phyloP scores from a whole-genome alignment of 495 filamentous ascomycete genomes.

The Cercophora samala region DNA sequence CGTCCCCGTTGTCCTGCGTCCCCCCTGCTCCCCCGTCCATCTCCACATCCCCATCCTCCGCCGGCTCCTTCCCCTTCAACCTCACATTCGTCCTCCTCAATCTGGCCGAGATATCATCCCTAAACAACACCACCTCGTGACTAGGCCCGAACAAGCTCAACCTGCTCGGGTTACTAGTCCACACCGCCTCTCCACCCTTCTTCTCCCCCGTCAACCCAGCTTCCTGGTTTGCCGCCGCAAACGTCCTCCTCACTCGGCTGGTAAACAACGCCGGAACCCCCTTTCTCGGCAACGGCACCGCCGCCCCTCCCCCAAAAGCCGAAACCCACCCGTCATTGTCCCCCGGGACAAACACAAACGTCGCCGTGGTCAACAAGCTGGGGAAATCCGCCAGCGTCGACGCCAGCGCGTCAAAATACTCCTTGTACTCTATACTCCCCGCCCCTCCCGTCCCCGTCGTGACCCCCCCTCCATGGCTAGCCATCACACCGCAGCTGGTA shows the following conservation, averaged over 20 bases:
- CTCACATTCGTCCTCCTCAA: slow-evolving; percentile 70
- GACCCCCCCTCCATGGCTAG: slow-evolving; percentile 36
- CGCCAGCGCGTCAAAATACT: slow-evolving; percentile 84
- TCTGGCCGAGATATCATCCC: slow-evolving; percentile 78
- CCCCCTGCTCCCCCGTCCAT: slow-evolving; percentile 34
- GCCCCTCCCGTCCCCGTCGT: slow-evolving; percentile 52
- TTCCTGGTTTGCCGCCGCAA: slow-evolving; percentile 71
- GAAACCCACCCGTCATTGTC: slow-evolving; percentile 94
- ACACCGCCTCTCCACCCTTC: slow-evolving; percentile 66
- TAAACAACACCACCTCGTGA: slow-evolving; percentile 79
- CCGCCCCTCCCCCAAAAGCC: slow-evolving; percentile 78
- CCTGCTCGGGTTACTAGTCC: slow-evolving; percentile 82
- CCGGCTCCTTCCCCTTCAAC: slow-evolving; percentile 42
- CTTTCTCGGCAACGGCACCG: slow-evolving; percentile 68
- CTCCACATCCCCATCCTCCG: slow-evolving; percentile 33
- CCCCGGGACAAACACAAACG: slow-evolving; percentile 89
- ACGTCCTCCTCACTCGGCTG: slow-evolving; percentile 71
- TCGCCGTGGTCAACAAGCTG: slow-evolving; percentile 69
- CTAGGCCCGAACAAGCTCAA: slow-evolving; percentile 78
- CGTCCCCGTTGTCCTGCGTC: slow-evolving; percentile 20
- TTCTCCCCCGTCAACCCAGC: slow-evolving; percentile 43
- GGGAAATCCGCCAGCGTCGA: slow-evolving; percentile 81
- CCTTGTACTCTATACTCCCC: slow-evolving; percentile 88
- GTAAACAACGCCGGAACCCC: slow-evolving; percentile 84
- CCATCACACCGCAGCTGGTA: slow-evolving; percentile 66